Evolutionary conservation across 2,329 filamentous ascomycete genomes (phyloP), one percentile per base, ranked within the genome.

Genomic region (Colletotrichum karsti): DNA sequence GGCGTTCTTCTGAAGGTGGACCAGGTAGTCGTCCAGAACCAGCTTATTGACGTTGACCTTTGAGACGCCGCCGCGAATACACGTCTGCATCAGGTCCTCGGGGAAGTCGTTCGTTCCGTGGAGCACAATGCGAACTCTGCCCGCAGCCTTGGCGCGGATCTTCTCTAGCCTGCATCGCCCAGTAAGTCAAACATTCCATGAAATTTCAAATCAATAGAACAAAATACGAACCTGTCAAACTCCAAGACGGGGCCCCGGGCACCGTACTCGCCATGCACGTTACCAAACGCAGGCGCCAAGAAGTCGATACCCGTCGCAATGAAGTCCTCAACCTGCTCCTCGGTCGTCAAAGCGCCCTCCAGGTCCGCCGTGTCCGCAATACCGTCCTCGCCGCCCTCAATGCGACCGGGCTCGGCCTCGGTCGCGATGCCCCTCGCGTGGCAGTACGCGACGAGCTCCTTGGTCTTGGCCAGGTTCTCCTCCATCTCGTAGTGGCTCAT

Each of bases 231-330:
- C 48, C 81, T 75, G 50, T 81, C 87, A 77, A 72, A 91, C 74
- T 92, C 90, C 28, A 92, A 77, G 75, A 85, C 82, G 30, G 90
- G 87, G 0, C 91, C 91, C 12, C 87, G 79, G 85, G 81, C 67
- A 78, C 91, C 91, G 77, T 94, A 93, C 72, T 90, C 88, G 7
- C 92, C 92, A 78, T 94, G 92, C 37, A 94, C 89, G 73, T 93
- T 94, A 2, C 92, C 92, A 79, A 94, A 93, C 1, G 91, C 91
- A 0, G 92, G 92, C 4, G 92, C 92, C 12, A 94, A 81, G 81
- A 91, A 91, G 73, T 94, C 90, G 73, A 94, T 91, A 1, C 91
- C 92, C 10, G 91, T 92, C 3, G 82, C 86, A 4, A 93, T 85
- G 73, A 94, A 94, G 73, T 92, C 88, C 69, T 89, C 85, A 12